These are phyloP conservation scores for Stenogyne calaminthoides DNA, from an alignment of 305 asterid genomes.

Conservation along the genomic window DNA sequence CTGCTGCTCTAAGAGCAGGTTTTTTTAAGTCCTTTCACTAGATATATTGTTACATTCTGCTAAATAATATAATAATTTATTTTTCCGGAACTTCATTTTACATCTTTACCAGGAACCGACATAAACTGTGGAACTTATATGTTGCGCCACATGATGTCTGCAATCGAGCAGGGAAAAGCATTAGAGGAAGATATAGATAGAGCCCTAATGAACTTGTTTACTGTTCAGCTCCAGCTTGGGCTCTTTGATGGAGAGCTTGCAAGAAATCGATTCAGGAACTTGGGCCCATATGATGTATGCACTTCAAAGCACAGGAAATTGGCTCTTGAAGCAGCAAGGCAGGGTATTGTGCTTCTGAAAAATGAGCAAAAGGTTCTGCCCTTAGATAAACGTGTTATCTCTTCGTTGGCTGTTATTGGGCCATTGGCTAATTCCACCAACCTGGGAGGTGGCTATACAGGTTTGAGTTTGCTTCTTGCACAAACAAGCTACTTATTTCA, in stretches of 20 bases:
- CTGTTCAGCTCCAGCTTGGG: conserved; percentile 86
- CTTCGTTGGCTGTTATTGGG: conserved; percentile 80
- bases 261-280: conserved; percentile 41
- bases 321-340: conserved; percentile 83
- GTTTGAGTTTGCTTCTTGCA: conserved; percentile 37
- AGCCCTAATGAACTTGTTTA: conserved; percentile 70
- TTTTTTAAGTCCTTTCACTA: conserved; percentile 27
- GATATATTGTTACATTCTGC: neutral
- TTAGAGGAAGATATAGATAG: conserved; percentile 70
- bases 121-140: conserved; percentile 89
- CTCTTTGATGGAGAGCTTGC: conserved; percentile 66
- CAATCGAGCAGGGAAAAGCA: conserved; percentile 66
- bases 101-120: conserved; percentile 66
- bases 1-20: conserved; percentile 89
- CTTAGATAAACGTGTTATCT: conserved; percentile 44
- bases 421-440: conserved; percentile 73
- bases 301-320: conserved; percentile 55
- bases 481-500: neutral
- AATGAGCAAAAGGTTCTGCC: conserved; percentile 70
- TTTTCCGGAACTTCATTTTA: neutral
- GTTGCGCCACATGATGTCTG: conserved; percentile 74
- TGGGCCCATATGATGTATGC: conserved; percentile 69
- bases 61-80: neutral
- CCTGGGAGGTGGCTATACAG: conserved; percentile 85
- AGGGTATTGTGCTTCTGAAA: conserved; percentile 92